Conservation (phyloP, 1,284 basidiomycete species). For the Trichosporon asahii region DNA sequence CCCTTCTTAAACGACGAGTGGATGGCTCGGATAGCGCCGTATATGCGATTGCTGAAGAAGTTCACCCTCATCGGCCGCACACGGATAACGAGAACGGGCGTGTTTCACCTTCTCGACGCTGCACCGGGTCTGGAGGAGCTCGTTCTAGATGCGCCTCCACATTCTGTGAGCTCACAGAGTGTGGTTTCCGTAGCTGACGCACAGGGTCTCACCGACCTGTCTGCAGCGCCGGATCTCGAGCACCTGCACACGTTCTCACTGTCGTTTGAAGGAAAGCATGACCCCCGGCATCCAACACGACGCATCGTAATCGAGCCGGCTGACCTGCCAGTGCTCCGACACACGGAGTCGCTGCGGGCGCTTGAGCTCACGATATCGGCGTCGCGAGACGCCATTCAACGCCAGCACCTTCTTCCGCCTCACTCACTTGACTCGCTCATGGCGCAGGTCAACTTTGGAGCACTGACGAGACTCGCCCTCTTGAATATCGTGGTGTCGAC, state of each 20-base stretch:
- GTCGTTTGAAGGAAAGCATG: conserved; percentile 26
- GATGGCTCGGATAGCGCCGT: conserved; percentile 31
- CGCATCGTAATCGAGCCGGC: conserved; percentile 14
- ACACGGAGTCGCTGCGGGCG: conserved; percentile 25
- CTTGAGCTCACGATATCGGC: conserved; percentile 39
- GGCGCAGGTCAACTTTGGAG: conserved; percentile 24
- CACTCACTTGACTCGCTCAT: conserved; percentile 21
- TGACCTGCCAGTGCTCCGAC: conserved; percentile 36
- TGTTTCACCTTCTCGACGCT: conserved; percentile 34
- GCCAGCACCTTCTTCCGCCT: conserved; percentile 23
- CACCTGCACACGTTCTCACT: conserved; percentile 33
- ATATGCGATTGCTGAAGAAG: conserved; percentile 31
- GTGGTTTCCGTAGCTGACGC: background rate
- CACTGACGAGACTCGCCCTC: conserved; percentile 33
- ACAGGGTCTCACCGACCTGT: conserved; percentile 35
- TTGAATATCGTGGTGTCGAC: conserved; percentile 35
- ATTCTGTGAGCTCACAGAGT: conserved; percentile 30
- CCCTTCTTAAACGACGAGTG: conserved; percentile 40
- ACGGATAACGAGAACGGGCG: conserved; percentile 35
- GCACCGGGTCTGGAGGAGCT: conserved; percentile 37
- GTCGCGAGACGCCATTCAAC: background rate
- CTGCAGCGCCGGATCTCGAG: conserved; percentile 27
- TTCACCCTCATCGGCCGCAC: conserved; percentile 45
- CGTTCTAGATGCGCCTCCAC: conserved; percentile 39
- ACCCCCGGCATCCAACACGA: conserved; percentile 9